Conservation (phyloP, 768 basidiomycete genomes). For the Termitomyces sp. region DNA sequence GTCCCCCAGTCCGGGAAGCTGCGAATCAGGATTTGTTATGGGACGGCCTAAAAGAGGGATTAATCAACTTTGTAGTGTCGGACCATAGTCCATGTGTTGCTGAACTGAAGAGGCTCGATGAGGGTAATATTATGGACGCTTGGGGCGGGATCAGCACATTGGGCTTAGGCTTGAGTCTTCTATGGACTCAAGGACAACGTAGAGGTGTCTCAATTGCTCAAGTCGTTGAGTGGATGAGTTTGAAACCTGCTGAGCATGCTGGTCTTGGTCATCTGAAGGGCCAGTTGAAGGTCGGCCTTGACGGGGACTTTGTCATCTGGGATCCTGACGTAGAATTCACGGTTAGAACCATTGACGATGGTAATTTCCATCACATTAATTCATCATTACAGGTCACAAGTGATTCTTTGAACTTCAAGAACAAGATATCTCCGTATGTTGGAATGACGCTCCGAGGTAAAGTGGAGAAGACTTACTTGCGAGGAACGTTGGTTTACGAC, state of each 20-base stretch:
- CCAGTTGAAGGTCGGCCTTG: conserved; percentile 63
- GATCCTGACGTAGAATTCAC: conserved; percentile 55
- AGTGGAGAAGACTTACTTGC: conserved; percentile 78
- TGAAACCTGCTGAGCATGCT: conserved; percentile 75
- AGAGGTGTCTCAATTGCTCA: conserved; percentile 54
- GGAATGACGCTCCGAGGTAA: conserved; percentile 66
- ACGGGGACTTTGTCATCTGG: conserved; percentile 88
- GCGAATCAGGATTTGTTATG: conserved; percentile 75
- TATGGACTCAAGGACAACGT: conserved; percentile 82
- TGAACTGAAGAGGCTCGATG: conserved; percentile 73
- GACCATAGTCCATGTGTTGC: conserved; percentile 92
- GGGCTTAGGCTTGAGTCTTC: conserved; percentile 81
- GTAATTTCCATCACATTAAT: neutral
- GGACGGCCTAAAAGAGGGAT: conserved; percentile 76
- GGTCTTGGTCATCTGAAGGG: conserved; percentile 73
- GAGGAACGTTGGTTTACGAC: conserved; percentile 70
- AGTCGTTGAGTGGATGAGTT: conserved; percentile 74
- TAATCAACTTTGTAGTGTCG: conserved; percentile 91
- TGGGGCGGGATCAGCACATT: conserved; percentile 96
- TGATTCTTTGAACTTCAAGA: conserved; percentile 81
- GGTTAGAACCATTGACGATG: conserved; percentile 19
- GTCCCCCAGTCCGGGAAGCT: conserved; percentile 83
- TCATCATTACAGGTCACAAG: conserved; percentile 56
- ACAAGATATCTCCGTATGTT: conserved; percentile 89
- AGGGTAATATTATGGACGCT: conserved; percentile 81